phyloP scores from a whole-genome alignment of 805 yeast species.

The Teunomyces gatunensis region DNA sequence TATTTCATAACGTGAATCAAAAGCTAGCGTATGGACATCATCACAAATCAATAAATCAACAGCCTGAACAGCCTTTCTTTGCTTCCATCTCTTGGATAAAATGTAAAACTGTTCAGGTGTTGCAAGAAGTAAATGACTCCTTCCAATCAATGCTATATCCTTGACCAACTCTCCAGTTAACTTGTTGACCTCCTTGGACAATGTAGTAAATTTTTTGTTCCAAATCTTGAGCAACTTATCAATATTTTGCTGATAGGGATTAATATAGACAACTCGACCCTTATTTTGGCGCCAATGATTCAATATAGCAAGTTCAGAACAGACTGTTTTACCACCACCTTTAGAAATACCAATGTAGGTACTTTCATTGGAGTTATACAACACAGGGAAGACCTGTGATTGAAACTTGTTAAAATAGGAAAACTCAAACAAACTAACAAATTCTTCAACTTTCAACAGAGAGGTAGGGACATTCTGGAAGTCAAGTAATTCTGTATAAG shows the following conservation, averaged over 20 bases:
- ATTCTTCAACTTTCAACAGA: slow-evolving; percentile 49
- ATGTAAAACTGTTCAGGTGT: slow-evolving; percentile 79
- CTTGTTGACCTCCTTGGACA: slow-evolving; percentile 54
- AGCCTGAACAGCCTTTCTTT: slow-evolving; percentile 62
- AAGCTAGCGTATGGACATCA: slow-evolving; percentile 65
- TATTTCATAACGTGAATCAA: slow-evolving; percentile 65
- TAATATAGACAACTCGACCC: slow-evolving; percentile 73
- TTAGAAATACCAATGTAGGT: slow-evolving; percentile 69
- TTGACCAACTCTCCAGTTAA: slow-evolving; percentile 52
- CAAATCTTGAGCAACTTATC: slow-evolving; percentile 50
- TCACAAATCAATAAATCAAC: slow-evolving; percentile 72
- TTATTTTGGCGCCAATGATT: slow-evolving; percentile 67
- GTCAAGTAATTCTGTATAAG: slow-evolving; percentile 58
- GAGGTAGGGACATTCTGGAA: slow-evolving; percentile 48
- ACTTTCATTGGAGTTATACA: slow-evolving; percentile 58
- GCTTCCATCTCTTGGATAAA: slow-evolving; percentile 80
- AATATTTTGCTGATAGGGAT: slow-evolving; percentile 57
- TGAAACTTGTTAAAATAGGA: slow-evolving; percentile 67
- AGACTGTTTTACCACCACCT: slow-evolving; percentile 70
- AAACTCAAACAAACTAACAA: slow-evolving; percentile 45
- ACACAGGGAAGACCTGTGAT: slow-evolving; percentile 61
- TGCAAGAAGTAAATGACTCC: slow-evolving; percentile 65
- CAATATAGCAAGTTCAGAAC: slow-evolving; percentile 72
- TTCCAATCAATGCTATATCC: slow-evolving; percentile 56
- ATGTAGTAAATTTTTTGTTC: slow-evolving; percentile 44